Evolutionary conservation across 164 flowering plant species (phyloP), one percentile per base, ranked within the genome.

Genomic region (Pachysandra terminalis): DNA sequence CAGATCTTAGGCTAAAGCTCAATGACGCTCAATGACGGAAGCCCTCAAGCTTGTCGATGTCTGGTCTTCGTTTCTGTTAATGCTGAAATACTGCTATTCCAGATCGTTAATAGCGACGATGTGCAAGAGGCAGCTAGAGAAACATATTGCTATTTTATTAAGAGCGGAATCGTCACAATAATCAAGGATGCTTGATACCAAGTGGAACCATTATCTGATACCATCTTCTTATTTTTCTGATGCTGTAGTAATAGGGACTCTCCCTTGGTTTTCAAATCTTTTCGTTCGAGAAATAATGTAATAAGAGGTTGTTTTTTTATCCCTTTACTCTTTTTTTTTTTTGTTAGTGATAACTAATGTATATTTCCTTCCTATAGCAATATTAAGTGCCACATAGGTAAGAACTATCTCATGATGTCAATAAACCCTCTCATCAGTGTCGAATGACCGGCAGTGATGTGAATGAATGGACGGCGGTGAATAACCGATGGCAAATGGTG

Each of bases 91-190:
- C 35, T 37, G 56, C 63, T 25, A 10, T 77, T 68, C 51, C 94
- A 94, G 98, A 94, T 94, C 75, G 77, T 90, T 41, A 94, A 90
- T 72, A 68, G 77, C 10, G 96, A 89, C 73, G 78, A 81, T 57
- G 93, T 94, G 74, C 98, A 90, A 82, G 98, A 95, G 82, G 96
- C 97, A 19, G 97, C 97, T 7, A 82, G 97, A 51, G 98, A 94
- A 76, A 89, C 96, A n/a, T 96, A 90, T 48, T 97, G 98, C 0
- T 91, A 94, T 80, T 91, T 94, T 84, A 91, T 94, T 48, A 94
- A 91, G 86, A 89, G 97, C 22, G 97, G 98, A 52, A 94, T 91
- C 60, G 98, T 94, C 28, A 94, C 97, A 0, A 84, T 94, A 8
- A 89, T 94, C 72, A 94, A 94, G 82, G 97, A 94, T 71, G 98